Conservation (phyloP, 169 alveolate species). For the Amoebophrya sp. region DNA sequence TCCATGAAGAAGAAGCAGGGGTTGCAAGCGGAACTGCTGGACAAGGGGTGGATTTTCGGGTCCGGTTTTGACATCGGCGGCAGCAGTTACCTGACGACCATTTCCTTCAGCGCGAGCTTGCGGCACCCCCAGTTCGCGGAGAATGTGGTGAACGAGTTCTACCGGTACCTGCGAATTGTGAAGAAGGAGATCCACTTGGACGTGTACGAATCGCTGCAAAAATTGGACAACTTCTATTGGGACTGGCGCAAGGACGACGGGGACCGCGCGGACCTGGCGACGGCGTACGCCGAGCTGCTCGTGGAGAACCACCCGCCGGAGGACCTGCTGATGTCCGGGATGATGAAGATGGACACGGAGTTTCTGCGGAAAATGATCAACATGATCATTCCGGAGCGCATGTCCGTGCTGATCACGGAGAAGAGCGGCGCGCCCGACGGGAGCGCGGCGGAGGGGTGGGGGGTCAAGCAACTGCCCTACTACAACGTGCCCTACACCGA, state of each 20-base stretch:
- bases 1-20: background rate
- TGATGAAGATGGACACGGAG: background rate
- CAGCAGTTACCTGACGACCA: background rate
- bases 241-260: background rate
- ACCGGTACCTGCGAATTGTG: background rate
- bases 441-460: background rate
- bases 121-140: conserved; percentile 3
- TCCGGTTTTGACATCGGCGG: background rate
- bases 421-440: background rate
- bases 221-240: background rate
- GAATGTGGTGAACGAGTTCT: background rate
- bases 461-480: background rate
- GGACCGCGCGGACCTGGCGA: background rate
- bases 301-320: background rate
- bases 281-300: background rate
- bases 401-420: background rate
- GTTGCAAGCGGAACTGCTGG: background rate
- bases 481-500: background rate
- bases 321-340: background rate
- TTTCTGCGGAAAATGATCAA: background rate
- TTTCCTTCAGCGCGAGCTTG: background rate
- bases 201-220: background rate
- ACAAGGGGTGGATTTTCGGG: background rate
- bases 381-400: background rate
- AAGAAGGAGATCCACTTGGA: background rate